A percentile compares a stretch with the other conserved stretches of the same genome.
These are phyloP conservation scores for Pascua sp. DNA, from an alignment of 1,284 basidiomycete genomes.

Conservation along the genomic window DNA sequence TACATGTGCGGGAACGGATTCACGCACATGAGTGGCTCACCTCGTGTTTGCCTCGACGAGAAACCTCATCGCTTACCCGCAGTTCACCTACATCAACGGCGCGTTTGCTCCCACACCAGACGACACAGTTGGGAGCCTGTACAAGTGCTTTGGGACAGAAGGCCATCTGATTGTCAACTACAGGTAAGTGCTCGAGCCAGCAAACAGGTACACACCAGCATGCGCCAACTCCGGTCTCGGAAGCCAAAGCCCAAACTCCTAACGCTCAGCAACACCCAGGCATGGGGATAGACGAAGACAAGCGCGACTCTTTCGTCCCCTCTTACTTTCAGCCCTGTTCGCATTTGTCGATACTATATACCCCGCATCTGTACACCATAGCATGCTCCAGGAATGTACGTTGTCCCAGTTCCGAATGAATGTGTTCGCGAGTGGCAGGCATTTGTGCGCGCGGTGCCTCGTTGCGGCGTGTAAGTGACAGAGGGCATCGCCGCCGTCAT, in stretches of 20 bases:
- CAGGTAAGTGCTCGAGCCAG: conserved; percentile 57
- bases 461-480: no score
- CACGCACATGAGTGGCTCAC: neutral
- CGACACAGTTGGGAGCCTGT: conserved; percentile 78
- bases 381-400: no score
- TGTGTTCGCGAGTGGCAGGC: no score
- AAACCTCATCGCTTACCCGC: conserved; percentile 4
- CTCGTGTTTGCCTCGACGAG: neutral
- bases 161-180: conserved; percentile 95
- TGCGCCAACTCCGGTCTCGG: no score
- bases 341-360: no score
- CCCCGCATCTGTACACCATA: no score
- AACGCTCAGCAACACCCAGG: conserved; percentile 36
- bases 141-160: conserved; percentile 88
- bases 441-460: no score
- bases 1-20: neutral
- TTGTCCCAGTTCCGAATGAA: no score
- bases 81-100: conserved; percentile 99
- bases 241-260: neutral
- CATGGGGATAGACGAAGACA: conserved; percentile 29
- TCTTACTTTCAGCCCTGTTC: no score
- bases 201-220: no score
- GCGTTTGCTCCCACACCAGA: conserved; percentile 92
- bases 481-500: no score
- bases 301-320: no score